These are phyloP conservation scores for Auriscalpium vulgare DNA, from an alignment of 768 basidiomycete species.

Conservation along the genomic window DNA sequence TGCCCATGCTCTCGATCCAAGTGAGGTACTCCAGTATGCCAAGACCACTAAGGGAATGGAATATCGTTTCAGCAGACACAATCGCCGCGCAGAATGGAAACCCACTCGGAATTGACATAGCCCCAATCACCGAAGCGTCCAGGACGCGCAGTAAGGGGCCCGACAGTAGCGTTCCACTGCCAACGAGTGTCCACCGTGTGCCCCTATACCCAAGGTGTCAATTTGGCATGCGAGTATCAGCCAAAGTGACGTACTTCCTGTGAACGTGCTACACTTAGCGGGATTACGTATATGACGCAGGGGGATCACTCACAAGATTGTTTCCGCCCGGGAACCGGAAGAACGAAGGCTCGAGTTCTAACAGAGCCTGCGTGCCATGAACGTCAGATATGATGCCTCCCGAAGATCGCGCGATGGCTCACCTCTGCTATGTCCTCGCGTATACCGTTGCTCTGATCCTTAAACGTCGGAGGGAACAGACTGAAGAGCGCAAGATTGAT, in stretches of 20 bases:
- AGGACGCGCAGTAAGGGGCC: conserved; percentile 45
- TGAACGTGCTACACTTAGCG: too few relatives aligned
- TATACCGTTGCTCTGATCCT: conserved; percentile 50
- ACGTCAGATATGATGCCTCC: not conserved
- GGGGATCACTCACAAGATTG: conserved; percentile 37
- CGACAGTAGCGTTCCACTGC: conserved; percentile 62
- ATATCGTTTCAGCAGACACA: too few relatives aligned
- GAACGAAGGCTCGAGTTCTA: conserved; percentile 50
- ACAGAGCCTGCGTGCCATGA: conserved; percentile 33
- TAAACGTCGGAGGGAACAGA: conserved; percentile 64
- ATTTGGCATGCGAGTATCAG: conserved; percentile 25
- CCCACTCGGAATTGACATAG: conserved; percentile 52
- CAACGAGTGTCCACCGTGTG: conserved; percentile 45
- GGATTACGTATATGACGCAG: not conserved
- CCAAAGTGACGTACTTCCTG: conserved; percentile 18
- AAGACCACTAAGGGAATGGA: conserved; percentile 32
- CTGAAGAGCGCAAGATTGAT: conserved; percentile 55
- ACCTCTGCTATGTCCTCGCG: conserved; percentile 53
- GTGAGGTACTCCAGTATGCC: conserved; percentile 50
- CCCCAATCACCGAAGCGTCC: conserved; percentile 59
- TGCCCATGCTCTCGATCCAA: conserved; percentile 47
- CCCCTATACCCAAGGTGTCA: conserved; percentile 29
- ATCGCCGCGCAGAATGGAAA: not conserved
- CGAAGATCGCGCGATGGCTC: not conserved
- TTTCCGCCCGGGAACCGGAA: conserved; percentile 67